Base-by-base conservation (phyloP, 1,284 basidiomycete species). In the Phylloboletellus chloephorus region DNA sequence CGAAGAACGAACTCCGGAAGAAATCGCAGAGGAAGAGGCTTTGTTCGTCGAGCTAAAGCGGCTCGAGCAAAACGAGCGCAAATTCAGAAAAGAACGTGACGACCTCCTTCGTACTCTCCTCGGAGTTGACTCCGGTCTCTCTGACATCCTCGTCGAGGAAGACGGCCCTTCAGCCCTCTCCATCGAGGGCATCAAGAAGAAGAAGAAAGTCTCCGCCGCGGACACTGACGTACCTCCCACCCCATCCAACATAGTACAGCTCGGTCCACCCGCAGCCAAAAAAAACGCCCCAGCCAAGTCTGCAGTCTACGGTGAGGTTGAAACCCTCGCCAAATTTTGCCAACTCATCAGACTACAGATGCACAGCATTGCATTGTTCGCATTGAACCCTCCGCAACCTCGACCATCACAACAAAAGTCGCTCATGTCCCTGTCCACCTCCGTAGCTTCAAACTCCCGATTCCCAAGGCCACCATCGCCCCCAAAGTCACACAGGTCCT, bases 21-120 rank as follows among this genome's bases (percentile, higher is more conserved):
- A 98, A 65, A 82, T 97, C 30, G 83, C 84, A 7, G 95, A 99
- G 60, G 96, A 98, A 69, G 94, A 98, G 56, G 89, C 92, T 4
- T 73, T 99, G 0, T 98, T 92, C 66, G 71, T 98, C 50, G 94
- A 98, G 62, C 78, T 96, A 37, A 92, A 95, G 56, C 80, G 91
- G 9, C 75, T 98, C 37, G 94, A 98, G 61, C 95, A 98, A 65
- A 91, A 79, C 52, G 92, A 97, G 61, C 76, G 85, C 32, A 78
- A 77, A 43, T 97, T 96, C 69, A 85, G 86, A 53, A 78, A 79
- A 41, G 94, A 98, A 38, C 74, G 96, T 7, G 93, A 97, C 50
- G 90, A 93, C 33, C 75, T 99, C 20, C 73, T 98, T 48, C 79
- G 88, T 16, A 84, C 84, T 0, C 67, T 98, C 12, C 78, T 82